A percentile compares a stretch with the other conserved stretches of the same genome.
These are phyloP conservation scores for Fusarium udum DNA, from an alignment of 2,329 filamentous ascomycete genomes.

Conservation along the genomic window DNA sequence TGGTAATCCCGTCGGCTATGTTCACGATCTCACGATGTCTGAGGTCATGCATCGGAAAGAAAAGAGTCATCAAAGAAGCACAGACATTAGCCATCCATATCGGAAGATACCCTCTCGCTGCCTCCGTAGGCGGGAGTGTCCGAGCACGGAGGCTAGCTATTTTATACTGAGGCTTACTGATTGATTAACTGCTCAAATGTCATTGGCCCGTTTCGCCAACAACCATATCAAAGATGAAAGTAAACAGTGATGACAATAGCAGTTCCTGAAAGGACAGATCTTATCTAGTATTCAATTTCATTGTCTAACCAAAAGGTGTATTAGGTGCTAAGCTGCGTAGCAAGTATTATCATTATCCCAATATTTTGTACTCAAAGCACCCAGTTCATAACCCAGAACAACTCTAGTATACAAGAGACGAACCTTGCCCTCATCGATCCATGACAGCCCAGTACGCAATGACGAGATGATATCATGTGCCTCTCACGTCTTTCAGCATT, in stretches of 20 bases:
- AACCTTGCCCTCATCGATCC: neutral
- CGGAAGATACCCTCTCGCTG: conserved; percentile 23
- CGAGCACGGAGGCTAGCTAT: conserved; percentile 26
- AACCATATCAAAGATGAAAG: neutral
- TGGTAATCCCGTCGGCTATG: conserved; percentile 22
- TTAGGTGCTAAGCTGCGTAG: conserved; percentile 10
- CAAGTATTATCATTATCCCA: conserved; percentile 35
- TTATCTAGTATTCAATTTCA: neutral
- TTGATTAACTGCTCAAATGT: conserved; percentile 37
- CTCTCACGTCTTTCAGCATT: conserved; percentile 22
- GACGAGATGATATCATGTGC: conserved; percentile 12
- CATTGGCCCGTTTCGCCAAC: conserved; percentile 25
- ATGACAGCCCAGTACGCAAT: conserved; percentile 9
- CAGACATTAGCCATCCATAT: neutral
- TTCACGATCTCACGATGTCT: neutral
- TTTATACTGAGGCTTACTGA: conserved; percentile 31
- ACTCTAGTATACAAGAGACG: conserved; percentile 18
- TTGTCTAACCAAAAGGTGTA: conserved; percentile 16
- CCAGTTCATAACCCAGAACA: conserved; percentile 19
- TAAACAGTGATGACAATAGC: neutral
- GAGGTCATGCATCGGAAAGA: neutral
- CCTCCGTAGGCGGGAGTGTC: conserved; percentile 27
- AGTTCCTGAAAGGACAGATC: neutral
- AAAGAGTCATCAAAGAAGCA: conserved; percentile 1
- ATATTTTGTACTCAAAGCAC: conserved; percentile 10